Conservation (phyloP, 2,329 filamentous ascomycete genomes). For the Alternaria alternata region DNA sequence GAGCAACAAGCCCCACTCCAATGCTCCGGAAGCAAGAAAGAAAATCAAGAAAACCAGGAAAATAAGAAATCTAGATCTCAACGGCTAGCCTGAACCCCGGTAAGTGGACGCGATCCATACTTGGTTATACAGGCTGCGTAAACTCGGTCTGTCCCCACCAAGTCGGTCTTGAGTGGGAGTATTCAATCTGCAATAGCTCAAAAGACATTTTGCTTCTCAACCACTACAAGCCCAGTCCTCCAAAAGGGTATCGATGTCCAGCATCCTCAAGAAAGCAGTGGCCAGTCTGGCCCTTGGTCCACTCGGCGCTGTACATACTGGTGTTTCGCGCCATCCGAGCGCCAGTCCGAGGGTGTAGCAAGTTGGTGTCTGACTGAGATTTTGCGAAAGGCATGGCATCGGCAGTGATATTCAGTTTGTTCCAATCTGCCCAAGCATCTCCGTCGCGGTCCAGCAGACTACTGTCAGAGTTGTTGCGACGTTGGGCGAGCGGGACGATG, state of each 20-base stretch:
- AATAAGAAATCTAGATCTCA: background rate
- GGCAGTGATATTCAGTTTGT: constrained; percentile 2
- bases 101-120: background rate
- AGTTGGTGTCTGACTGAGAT: background rate
- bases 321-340: background rate
- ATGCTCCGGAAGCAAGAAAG: background rate
- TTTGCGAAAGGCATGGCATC: constrained; percentile 14
- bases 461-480: constrained; percentile 6
- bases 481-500: background rate
- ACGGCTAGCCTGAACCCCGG: background rate
- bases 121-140: background rate
- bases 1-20: background rate
- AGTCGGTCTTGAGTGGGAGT: background rate
- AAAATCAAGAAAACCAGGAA: background rate
- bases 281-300: constrained; percentile 1
- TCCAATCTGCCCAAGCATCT: constrained; percentile 19
- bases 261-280: constrained; percentile 1
- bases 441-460: constrained; percentile 17
- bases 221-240: background rate
- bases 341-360: background rate
- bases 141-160: background rate
- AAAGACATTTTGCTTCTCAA: background rate
- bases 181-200: background rate
- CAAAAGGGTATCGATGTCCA: constrained; percentile 1
- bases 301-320: background rate